Base-by-base conservation (phyloP, 768 basidiomycete species). In the Bullera alba region DNA sequence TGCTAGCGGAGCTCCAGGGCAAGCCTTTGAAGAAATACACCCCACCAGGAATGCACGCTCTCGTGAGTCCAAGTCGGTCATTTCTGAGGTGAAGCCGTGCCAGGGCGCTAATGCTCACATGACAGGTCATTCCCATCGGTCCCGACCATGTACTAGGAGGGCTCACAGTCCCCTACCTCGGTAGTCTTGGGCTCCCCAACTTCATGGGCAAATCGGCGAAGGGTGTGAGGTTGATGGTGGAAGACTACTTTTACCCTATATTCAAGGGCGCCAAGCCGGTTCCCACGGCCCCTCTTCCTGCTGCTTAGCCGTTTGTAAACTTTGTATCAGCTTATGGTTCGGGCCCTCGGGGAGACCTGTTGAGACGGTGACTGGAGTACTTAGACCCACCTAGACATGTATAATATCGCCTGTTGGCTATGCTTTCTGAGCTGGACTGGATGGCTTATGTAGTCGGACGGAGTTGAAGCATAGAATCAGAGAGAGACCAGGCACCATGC, bases 131-230 rank as follows among this genome's bases (percentile, higher is more conserved):
- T 21, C 59, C 65, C 3, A 34, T 67, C 10, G 65, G 65, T 5
- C 25, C 49, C 4, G 26, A 42, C n/a, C 32, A 35, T 6, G 65
- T 58, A 16, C 50, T 53, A 16, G 65, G 65, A 15, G 37, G 42
- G 7, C 27, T 58, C 27, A 61, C 46, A 6, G 32, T 67, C 1
- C 56, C 55, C 7, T 34, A 90, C 75, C 90, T 96, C 85, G 92
- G 95, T 73, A 90, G 89, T 21, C 69, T 92, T 49, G 86, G 83
- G n/a, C 84, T 83, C 21, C 89, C 87, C 7, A 82, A 82, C 86
- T 88, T 90, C 65, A 91, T 93, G 89, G 78, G 91, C 26, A 91
- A 92, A 73, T 84, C 85, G 4, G 83, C 88, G 1, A 87, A 86
- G 0, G 90, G 87, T n/a, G 79, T 79, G 66, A 85, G 87, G 50